Base-by-base conservation (phyloP, 257 asterid genomes). In the Ajuga chamaepitys region DNA sequence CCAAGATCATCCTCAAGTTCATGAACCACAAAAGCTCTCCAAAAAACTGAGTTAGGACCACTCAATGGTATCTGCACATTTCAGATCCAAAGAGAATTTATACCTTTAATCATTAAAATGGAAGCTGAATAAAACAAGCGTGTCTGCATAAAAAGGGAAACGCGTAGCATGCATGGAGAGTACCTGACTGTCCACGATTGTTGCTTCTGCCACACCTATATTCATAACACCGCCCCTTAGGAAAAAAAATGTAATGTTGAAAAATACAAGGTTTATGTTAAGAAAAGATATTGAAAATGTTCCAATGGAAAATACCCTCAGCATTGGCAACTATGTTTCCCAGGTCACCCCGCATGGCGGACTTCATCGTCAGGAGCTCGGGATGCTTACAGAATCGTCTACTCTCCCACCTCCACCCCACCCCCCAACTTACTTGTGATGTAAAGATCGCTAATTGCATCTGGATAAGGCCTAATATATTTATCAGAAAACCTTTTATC, bases 271-370 rank as follows among this genome's bases (percentile, higher is more conserved):
- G 13, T 37, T 5, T 4, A 45, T 12, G 38, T 25, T n/a, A 30
- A 37, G 17, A 53, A 41, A 67, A 9, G 7, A 5, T 6, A 35
- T 8, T 37, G 3, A 22, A 41, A 65, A 47, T 14, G 51, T 5
- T 48, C 26, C 24, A 58, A 32, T 16, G n/a, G n/a, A 52, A 59
- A 68, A 22, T 89, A 93, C 98, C 98, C 1, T 87, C 87, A 38
- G 89, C 86, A 47, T 93, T 88, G 64, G 98, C 97, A 78, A 82
- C 82, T 84, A 93, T 89, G 97, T 93, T 93, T 93, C 98, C 98
- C 98, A 93, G 98, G 96, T 93, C 98, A 78, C 98, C 98, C 96
- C n/a, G 97, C 98, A 84, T 89, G 98, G 59, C 98, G 97, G 50
- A 83, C 72, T 67, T 87, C 89, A 34, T 93, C 98, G 68, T 74